Conservation (phyloP, 768 basidiomycete species). For the Rhizopogon salebrosus region DNA sequence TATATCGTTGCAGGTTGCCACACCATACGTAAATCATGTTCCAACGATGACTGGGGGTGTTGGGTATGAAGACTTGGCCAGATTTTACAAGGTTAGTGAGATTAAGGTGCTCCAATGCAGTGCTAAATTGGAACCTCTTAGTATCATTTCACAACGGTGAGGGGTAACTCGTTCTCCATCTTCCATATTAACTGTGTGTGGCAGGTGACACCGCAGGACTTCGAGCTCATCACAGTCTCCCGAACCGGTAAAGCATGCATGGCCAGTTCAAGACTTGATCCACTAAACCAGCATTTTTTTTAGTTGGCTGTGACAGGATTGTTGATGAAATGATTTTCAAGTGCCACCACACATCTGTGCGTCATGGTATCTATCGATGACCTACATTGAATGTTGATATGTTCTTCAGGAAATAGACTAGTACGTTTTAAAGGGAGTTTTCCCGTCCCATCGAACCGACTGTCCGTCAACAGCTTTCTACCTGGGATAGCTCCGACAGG, state of each 20-base stretch:
- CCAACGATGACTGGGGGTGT: conserved; percentile 45
- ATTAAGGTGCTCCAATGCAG: background rate
- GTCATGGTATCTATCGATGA: background rate
- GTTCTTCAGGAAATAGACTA: conserved; percentile 35
- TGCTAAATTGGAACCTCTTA: conserved; percentile 5
- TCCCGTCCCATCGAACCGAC: background rate
- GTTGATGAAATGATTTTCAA: conserved; percentile 46
- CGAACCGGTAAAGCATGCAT: conserved; percentile 26
- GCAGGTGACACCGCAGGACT: conserved; percentile 37
- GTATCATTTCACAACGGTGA: conserved; percentile 35
- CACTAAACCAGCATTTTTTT: background rate
- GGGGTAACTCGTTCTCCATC: background rate
- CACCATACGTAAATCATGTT: conserved; percentile 38
- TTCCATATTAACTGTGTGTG: background rate
- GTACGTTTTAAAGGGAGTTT: conserved; percentile 15
- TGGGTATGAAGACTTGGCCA: conserved; percentile 34
- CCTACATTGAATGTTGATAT: background rate
- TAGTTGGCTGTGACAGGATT: conserved; percentile 38
- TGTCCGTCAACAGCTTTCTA: conserved; percentile 14
- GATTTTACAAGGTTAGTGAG: conserved; percentile 38
- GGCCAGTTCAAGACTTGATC: conserved; percentile 3
- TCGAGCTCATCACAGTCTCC: conserved; percentile 36
- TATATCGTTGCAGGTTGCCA: conserved; percentile 25
- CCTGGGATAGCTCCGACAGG: conserved; percentile 33
- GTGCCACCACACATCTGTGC: conserved; percentile 34